Conservation (phyloP, 257 asterid genomes). For the Galeopsis tetrahit region DNA sequence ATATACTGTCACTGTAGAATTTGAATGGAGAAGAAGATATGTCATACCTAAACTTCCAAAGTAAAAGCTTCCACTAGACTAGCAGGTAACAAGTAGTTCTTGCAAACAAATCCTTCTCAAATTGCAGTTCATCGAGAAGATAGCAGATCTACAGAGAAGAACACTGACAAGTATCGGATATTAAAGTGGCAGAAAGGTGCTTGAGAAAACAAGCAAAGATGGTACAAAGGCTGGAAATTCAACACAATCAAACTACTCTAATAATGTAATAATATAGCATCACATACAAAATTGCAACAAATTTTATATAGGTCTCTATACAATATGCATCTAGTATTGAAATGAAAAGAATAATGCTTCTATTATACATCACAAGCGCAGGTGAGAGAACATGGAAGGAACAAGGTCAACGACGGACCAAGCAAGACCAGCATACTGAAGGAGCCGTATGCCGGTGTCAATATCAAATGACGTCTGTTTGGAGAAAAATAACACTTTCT, state of each 20-base stretch:
- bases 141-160: background rate
- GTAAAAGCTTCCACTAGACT: background rate
- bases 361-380: constrained; percentile 60
- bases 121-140: background rate
- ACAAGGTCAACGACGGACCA: constrained; percentile 98
- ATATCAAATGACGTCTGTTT: constrained; percentile 71
- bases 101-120: background rate
- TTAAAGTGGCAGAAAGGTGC: background rate
- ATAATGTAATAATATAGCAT: background rate
- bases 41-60: background rate
- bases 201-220: background rate
- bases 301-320: constrained; percentile 34
- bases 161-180: background rate
- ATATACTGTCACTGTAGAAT: background rate
- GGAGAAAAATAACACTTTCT: constrained; percentile 62
- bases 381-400: constrained; percentile 69
- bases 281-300: constrained; percentile 30
- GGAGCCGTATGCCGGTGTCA: constrained; percentile 92
- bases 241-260: constrained; percentile 3
- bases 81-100: constrained; percentile 1
- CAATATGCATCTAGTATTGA: constrained; percentile 34
- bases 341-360: background rate
- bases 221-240: background rate
- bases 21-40: background rate
- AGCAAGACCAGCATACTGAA: constrained; percentile 94